Conservation (phyloP, 352 stramenopile species). For the Phytophthora pisi region DNA sequence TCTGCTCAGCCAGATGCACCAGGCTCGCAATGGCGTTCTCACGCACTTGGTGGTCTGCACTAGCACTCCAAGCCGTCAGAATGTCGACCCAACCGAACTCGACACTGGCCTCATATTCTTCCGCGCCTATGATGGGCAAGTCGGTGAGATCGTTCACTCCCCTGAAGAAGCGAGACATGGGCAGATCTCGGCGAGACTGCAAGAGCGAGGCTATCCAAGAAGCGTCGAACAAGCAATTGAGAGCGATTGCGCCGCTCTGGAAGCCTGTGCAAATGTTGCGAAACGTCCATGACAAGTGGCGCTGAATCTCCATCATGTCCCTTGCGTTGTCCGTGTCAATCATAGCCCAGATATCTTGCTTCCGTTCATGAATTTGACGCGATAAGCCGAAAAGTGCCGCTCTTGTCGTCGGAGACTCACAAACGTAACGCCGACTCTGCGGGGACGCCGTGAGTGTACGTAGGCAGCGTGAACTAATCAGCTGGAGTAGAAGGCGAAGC, state of each 20-base stretch:
- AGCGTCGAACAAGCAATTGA: constrained; percentile 50
- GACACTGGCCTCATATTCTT: constrained; percentile 77
- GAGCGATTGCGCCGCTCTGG: constrained; percentile 48
- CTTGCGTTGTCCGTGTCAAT: constrained; percentile 23
- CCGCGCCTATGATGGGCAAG: constrained; percentile 69
- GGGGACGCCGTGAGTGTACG: constrained; percentile 62
- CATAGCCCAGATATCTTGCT: constrained; percentile 1
- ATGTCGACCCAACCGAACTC: constrained; percentile 88
- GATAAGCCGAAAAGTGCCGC: constrained; percentile 58
- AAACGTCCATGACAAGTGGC: constrained; percentile 52
- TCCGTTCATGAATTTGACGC: constrained; percentile 53
- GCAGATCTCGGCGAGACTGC: constrained; percentile 62
- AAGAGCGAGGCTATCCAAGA: constrained; percentile 46
- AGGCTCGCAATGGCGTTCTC: constrained; percentile 72
- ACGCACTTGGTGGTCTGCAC: constrained; percentile 54
- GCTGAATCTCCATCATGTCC: constrained; percentile 32
- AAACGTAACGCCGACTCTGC: constrained; percentile 50
- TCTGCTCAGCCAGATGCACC: constrained; percentile 61
- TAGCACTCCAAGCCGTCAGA: constrained; percentile 74
- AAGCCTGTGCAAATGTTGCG: constrained; percentile 71
- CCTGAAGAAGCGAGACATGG: constrained; percentile 74
- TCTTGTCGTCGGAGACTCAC: constrained; percentile 56
- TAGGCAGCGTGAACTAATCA: constrained; percentile 52
- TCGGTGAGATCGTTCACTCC: constrained; percentile 63
- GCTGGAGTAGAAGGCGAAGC: constrained; percentile 36